Evolutionary conservation across 2,329 filamentous ascomycete species (phyloP).

Genomic region (Penicillium nordicum): DNA sequence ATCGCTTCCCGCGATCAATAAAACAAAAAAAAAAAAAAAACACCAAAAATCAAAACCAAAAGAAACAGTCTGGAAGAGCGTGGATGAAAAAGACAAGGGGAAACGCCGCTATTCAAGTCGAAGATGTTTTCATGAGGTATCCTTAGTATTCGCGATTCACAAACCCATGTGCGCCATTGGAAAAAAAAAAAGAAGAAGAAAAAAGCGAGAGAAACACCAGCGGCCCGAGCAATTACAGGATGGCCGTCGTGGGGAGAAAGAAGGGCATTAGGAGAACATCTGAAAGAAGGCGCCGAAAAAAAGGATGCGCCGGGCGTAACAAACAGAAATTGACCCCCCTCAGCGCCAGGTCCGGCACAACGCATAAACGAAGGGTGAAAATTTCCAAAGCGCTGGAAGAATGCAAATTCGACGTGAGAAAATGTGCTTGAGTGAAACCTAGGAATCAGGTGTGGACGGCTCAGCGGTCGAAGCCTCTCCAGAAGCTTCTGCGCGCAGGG

Average conservation of each 20-base stretch:
- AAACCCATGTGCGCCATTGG: slow-evolving; percentile 1
- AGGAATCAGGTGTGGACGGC: not conserved
- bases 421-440: not conserved
- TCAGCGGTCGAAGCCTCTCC: not conserved
- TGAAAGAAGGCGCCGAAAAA: not conserved
- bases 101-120: slow-evolving; percentile 10
- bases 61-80: not conserved
- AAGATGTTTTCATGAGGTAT: slow-evolving; percentile 6
- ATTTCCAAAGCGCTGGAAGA: not conserved
- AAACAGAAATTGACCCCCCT: not conserved
- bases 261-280: not conserved
- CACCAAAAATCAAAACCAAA: not conserved
- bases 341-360: not conserved
- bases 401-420: not conserved
- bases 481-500: not conserved
- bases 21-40: not conserved
- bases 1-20: not conserved
- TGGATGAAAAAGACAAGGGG: not conserved
- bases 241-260: not conserved
- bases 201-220: not conserved
- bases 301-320: not conserved
- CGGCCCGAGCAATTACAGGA: slow-evolving; percentile 9
- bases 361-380: not conserved
- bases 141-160: slow-evolving; percentile 9
- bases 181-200: not conserved